A percentile compares a stretch with the other conserved stretches of the same genome.
Evolutionary conservation across 441 rosid genomes (phyloP).

Genomic region (Corymbia citriodora): DNA sequence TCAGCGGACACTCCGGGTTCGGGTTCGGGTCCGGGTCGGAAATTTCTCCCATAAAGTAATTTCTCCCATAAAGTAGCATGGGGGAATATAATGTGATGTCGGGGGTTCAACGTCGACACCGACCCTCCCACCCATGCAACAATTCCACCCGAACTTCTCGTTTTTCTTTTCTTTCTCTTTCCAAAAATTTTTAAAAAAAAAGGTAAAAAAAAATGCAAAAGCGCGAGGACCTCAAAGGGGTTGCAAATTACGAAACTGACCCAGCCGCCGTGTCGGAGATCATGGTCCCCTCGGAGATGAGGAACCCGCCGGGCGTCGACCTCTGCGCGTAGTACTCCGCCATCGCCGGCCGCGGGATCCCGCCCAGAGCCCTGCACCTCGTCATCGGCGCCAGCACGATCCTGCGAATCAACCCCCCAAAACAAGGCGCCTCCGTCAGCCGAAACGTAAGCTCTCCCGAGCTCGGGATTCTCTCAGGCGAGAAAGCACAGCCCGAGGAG

Average conservation of each 20-base stretch:
- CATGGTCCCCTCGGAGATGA: constrained; percentile 74
- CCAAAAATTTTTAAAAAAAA: too few relatives aligned
- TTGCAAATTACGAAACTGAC: constrained; percentile 30
- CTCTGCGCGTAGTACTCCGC: constrained; percentile 75
- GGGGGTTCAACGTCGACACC: background rate
- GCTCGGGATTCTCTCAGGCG: background rate
- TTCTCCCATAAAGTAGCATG: background rate
- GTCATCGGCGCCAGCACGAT: constrained; percentile 94
- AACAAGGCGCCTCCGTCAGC: background rate
- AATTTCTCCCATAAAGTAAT: background rate
- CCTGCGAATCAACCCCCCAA: constrained; percentile 22
- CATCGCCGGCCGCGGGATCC: constrained; percentile 56
- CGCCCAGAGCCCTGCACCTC: constrained; percentile 71
- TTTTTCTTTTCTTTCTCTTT: background rate
- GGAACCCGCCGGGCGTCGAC: constrained; percentile 70
- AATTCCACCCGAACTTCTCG: background rate
- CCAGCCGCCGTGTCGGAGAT: constrained; percentile 60
- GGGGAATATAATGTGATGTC: background rate
- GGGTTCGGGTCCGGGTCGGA: background rate
- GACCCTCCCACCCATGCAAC: background rate
- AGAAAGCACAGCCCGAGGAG: background rate
- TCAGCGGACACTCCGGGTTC: too few relatives aligned
- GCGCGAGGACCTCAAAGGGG: background rate
- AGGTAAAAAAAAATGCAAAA: background rate
- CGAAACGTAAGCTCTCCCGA: background rate